Base-by-base conservation (phyloP, 371 early-diverging fungal genomes). In the Rhizomucor pusillus region DNA sequence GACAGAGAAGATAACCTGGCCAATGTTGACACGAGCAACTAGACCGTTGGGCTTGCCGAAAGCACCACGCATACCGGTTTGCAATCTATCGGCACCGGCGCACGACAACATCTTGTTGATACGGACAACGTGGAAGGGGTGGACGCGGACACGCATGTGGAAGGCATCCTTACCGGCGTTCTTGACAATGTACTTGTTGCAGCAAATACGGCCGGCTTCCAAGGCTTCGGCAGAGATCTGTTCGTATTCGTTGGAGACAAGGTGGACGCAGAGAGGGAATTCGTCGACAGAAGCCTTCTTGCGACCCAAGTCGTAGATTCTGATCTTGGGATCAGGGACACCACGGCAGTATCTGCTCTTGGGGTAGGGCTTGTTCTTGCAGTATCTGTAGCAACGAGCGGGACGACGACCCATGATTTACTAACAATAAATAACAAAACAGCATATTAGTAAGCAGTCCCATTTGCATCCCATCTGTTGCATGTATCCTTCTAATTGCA, bases 51-150 rank as follows among this genome's bases (percentile, higher is more conserved):
- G 99, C 91, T 99, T 99, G 70, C 99, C 99, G 77, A 89, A 99
- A 69, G 99, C 99, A 80, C 99, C 99, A 85, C 99, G 94, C 99
- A 99, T 99, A 89, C 99, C 99, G 63, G 94, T 94, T 86, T 99
- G 99, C 71, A 99, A 91, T 84, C 99, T 85, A 92, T 99, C 99
- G 70, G 99, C 99, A 85, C 99, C 99, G 71, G 99, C 99, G 83
- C 99, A 99, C 63, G 99, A 99, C 90, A 99, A 91, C 99, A 99
- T 99, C 89, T 99, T 99, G 91, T 99, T 99, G 92, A 99, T 99
- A 77, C 99, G 96, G 66, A 99, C 81, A 52, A 99, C 99, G 87
- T 99, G 99, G 89, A 90, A 98, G 48, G 99, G 99, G 83, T 99
- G 99, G 64, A 99, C 98, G 69, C 98, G 93, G 54, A 99, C 85